Base-by-base conservation (phyloP, 116 monocot genomes). In the Dioscorea cayenensis region DNA sequence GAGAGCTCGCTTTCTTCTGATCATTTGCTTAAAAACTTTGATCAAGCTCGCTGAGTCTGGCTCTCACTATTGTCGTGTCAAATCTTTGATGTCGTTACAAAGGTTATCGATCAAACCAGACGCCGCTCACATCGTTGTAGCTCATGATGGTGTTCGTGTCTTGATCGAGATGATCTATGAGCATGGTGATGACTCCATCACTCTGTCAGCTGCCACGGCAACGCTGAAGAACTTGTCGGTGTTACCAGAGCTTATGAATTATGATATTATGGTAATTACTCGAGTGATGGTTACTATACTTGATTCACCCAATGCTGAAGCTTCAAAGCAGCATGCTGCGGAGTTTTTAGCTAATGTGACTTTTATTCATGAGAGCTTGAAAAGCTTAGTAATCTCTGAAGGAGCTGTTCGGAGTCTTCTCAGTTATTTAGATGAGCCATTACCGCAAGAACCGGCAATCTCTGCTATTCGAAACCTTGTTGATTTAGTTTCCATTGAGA, bases 151-250 rank as follows among this genome's bases (percentile, higher is more conserved):
- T 7, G 76, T 83, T 28, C 67, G 66, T 0, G 75, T 80, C 1
- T 69, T 87, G 25, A 66, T 83, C 27, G 83, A 32, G 32, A 32
- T 81, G 65, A 63, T 66, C 20, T 83, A 83, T 70, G 68, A 73
- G 23, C 51, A 36, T 4, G 83, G 81, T 10, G 43, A 43, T 0
- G 83, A 83, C 65, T 80, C 86, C 0, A 35, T 83, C n/a, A 72
- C 77, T 18, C 86, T 83, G 23, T 67, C 78, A 0, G 80, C 87
- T 1, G 75, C 87, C 0, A 73, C 81, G 0, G 78, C 78, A 18
- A 59, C 87, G 13, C 62, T 87, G 51, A 87, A 83, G 80, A 87
- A 87, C 35, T 65, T 87, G n/a, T 87, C 87, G 2, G 73, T 72
- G 7, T 78, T 83, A 63, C 87, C 83, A 0, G 87, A 87, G 32